These are phyloP conservation scores for Coemansia sp. DNA, from an alignment of 192 early-diverging fungal species.

Conservation along the genomic window DNA sequence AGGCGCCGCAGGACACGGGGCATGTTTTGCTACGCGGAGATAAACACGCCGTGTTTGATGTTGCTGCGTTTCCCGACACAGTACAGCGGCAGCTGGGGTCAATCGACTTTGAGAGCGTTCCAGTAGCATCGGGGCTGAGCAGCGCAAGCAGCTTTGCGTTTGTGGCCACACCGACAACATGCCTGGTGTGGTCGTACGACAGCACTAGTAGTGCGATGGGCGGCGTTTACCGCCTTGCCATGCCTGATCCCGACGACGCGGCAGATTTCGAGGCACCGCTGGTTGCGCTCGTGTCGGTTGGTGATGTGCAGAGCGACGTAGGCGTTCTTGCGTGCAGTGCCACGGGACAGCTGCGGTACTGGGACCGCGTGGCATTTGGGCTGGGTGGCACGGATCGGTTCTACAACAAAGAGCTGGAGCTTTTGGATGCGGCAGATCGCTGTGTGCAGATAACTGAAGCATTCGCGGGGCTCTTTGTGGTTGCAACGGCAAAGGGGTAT, in stretches of 20 bases:
- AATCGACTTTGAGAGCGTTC: slow-evolving; percentile 1
- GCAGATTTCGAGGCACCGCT: slow-evolving; percentile 14
- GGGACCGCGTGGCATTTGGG: slow-evolving; percentile 49
- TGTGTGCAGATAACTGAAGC: slow-evolving; percentile 19
- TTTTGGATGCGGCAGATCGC: slow-evolving; percentile 14
- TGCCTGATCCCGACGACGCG: slow-evolving; percentile 17
- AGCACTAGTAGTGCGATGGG: not conserved
- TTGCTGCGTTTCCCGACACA: slow-evolving; percentile 17
- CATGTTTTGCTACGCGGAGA: slow-evolving; percentile 25
- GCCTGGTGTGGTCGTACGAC: slow-evolving; percentile 36
- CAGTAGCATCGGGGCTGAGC: slow-evolving; percentile 17
- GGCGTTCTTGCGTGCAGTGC: slow-evolving; percentile 36
- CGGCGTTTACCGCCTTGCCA: slow-evolving; percentile 23
- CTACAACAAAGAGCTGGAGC: not conserved
- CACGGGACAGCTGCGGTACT: slow-evolving; percentile 46
- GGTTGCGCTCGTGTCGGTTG: slow-evolving; percentile 15
- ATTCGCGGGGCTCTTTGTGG: slow-evolving; percentile 16
- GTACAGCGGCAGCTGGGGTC: slow-evolving; percentile 10
- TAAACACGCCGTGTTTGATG: slow-evolving; percentile 28
- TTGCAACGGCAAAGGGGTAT: slow-evolving; percentile 26
- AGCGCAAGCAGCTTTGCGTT: slow-evolving; percentile 20
- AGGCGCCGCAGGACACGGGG: not conserved
- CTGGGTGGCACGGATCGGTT: slow-evolving; percentile 40
- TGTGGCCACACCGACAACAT: slow-evolving; percentile 25
- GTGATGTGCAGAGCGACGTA: slow-evolving; percentile 16